Percentiles rank a stretch among this genome's conserved stretches.
These are phyloP conservation scores for Toxicodendron radicans DNA, from an alignment of 345 rosid genomes.

Conservation along the genomic window DNA sequence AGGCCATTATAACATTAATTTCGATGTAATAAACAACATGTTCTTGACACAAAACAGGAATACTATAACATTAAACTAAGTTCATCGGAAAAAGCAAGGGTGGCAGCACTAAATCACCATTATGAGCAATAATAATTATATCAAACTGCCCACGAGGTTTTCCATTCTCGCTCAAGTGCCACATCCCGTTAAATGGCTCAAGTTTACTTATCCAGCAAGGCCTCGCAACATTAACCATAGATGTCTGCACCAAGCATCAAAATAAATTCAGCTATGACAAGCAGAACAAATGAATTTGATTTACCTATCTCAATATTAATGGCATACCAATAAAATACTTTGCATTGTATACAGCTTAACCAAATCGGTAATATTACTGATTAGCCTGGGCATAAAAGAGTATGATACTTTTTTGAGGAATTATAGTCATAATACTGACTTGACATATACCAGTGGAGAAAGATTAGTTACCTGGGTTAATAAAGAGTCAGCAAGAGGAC, in stretches of 20 bases:
- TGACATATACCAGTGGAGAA: background rate
- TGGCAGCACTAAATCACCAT: slow-evolving; percentile 48
- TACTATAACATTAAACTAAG: background rate
- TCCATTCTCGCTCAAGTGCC: slow-evolving; percentile 92
- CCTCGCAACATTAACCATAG: slow-evolving; percentile 65
- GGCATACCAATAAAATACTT: background rate
- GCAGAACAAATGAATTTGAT: slow-evolving; percentile 1
- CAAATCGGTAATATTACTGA: background rate
- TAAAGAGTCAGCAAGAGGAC: slow-evolving; percentile 77
- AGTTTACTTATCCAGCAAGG: slow-evolving; percentile 96
- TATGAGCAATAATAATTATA: slow-evolving; percentile 86
- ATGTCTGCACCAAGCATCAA: slow-evolving; percentile 51
- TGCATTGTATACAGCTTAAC: background rate
- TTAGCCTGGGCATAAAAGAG: background rate
- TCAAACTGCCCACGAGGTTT: slow-evolving; percentile 76
- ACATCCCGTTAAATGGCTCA: slow-evolving; percentile 82
- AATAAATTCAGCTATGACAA: slow-evolving; percentile 9
- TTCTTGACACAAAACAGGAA: background rate
- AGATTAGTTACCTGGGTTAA: slow-evolving; percentile 51
- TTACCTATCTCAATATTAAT: background rate
- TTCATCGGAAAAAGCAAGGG: slow-evolving; percentile 12
- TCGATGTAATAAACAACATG: background rate
- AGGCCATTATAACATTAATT: background rate
- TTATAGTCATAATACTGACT: background rate
- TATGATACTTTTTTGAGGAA: background rate